These are phyloP conservation scores for Pseudonitzschia multiseries DNA, from an alignment of 108 stramenopile species.

Conservation along the genomic window DNA sequence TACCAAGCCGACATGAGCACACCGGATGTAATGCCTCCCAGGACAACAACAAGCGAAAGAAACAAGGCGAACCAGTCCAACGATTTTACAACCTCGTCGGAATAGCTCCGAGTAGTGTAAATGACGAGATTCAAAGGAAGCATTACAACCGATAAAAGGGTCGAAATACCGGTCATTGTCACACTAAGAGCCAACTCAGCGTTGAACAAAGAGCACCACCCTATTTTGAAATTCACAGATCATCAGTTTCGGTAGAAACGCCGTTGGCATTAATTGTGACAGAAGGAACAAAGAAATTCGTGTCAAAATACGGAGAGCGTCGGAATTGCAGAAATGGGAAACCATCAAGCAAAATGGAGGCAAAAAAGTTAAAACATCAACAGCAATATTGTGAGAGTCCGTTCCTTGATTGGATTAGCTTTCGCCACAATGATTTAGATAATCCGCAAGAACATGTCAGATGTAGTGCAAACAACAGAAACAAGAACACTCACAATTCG, in stretches of 20 bases:
- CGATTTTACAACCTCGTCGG: conserved; percentile 59
- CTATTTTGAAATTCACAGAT: background rate
- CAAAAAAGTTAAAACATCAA: background rate
- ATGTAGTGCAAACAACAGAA: conserved; percentile 20
- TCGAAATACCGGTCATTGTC: conserved; percentile 91
- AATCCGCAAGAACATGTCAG: background rate
- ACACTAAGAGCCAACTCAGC: conserved; percentile 82
- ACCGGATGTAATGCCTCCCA: conserved; percentile 73
- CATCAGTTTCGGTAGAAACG: background rate
- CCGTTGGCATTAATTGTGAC: background rate
- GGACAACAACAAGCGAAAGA: conserved; percentile 66
- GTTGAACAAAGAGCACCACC: conserved; percentile 70
- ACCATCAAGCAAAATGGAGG: background rate
- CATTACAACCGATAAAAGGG: conserved; percentile 70
- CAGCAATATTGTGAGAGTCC: background rate
- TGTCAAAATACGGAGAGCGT: background rate
- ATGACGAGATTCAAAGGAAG: conserved; percentile 84
- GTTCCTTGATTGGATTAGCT: too few species aligned
- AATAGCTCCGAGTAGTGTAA: conserved; percentile 70
- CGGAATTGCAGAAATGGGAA: background rate
- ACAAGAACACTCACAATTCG: conserved; percentile 54
- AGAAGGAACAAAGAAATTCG: background rate
- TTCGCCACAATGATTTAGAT: background rate
- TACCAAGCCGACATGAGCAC: conserved; percentile 41
- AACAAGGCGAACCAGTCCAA: conserved; percentile 81